These are phyloP conservation scores for Candida tropicalis DNA, from an alignment of 1,139 yeast genomes.

Conservation along the genomic window DNA sequence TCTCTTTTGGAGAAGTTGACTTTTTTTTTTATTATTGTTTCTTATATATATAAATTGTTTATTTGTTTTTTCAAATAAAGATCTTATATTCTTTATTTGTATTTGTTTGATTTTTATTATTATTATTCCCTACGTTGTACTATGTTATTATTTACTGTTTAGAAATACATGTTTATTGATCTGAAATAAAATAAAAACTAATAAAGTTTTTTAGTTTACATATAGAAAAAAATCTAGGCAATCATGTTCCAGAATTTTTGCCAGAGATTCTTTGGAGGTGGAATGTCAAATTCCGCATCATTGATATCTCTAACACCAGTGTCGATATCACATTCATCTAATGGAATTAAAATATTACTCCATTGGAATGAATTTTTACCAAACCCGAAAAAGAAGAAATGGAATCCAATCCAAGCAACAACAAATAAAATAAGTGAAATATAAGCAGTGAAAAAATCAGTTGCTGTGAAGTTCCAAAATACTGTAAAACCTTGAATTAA, in stretches of 20 bases:
- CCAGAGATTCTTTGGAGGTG: slow-evolving; percentile 47
- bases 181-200: too few species aligned
- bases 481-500: slow-evolving; percentile 72
- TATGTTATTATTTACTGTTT: too few species aligned
- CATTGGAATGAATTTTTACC: slow-evolving; percentile 25
- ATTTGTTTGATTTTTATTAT: neutral
- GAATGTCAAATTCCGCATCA: slow-evolving; percentile 52
- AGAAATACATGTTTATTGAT: too few species aligned
- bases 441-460: slow-evolving; percentile 65
- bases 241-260: slow-evolving; percentile 52
- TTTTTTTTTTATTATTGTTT: slow-evolving; percentile 2
- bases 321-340: slow-evolving; percentile 63
- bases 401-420: slow-evolving; percentile 54
- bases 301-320: slow-evolving; percentile 62
- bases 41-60: slow-evolving; percentile 1
- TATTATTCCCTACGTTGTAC: too few species aligned
- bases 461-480: slow-evolving; percentile 56
- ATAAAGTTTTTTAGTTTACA: neutral
- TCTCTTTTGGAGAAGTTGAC: neutral
- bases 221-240: too few species aligned
- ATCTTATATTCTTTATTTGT: neutral
- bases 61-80: neutral
- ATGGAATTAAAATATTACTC: slow-evolving; percentile 39
- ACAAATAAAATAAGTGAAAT: slow-evolving; percentile 61
- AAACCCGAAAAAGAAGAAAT: slow-evolving; percentile 48